Base-by-base conservation (phyloP, 2,329 filamentous ascomycete species). In the Dothidotthia symphoricarpi region DNA sequence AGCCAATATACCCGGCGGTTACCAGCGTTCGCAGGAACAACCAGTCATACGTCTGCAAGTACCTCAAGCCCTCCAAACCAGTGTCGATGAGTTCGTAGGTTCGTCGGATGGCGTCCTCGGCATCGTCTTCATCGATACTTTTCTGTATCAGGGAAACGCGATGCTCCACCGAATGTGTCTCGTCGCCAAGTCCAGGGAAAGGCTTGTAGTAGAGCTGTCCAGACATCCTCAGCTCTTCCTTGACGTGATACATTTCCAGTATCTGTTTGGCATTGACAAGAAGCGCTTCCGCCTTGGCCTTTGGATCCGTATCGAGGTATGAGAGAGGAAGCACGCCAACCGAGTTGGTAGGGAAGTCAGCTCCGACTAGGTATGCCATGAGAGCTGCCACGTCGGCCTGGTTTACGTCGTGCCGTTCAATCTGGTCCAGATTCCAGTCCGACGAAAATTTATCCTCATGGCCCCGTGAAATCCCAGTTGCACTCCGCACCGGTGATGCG, bases 11-110 rank as follows among this genome's bases (percentile, higher is more conserved):
- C 13, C 93, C 93, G 10, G 86, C 63, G 2, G 93, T 96, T 43
- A 98, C 85, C 33, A 98, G 75, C 2, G 88, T 85, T 43, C 93
- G 79, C 24, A 98, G 72, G 69, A 98, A 98, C 2, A 98, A 75
- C 93, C 93, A 98, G 70, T 98, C 93, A 58, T 98, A 98, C 0
- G 90, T 98, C 67, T 98, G 93, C 16, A 98, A 76, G 64, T 98
- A 98, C 34, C 93, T 81, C 43, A 98, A 72, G 6, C 93, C 93
- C 45, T 88, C 79, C 1, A 98, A 75, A 2, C 82, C 85, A 34
- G 87, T 70, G 42, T 85, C 78, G 43, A 97, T 86, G 11, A 98
- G 74, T 17, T 82, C 78, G 28, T 85, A 82, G 1, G 87, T 88
- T 55, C 86, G 79, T 40, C 81, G 74, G 53, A 97, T 95, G 1